Evolutionary conservation across 2,329 filamentous ascomycete genomes (phyloP), one percentile per base, ranked within the genome.

Genomic region (Exophiala alcalophila): DNA sequence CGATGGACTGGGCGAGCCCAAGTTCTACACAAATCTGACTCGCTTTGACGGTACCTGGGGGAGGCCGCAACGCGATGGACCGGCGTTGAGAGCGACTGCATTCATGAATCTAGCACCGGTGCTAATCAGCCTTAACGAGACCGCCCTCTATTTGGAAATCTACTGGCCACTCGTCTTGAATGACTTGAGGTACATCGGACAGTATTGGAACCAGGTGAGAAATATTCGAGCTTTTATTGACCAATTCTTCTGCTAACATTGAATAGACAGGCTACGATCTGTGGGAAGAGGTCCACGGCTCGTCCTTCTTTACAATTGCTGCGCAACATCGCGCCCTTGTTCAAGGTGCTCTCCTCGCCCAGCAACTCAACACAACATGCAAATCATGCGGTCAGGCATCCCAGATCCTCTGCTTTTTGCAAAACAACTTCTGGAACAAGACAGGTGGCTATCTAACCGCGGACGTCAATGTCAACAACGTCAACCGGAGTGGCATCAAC

Each of bases 81-180:
- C 61, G 9, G 57, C 61, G 8, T 50, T 65, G 28, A 56, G 62
- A 42, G 61, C 61, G 2, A 59, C 55, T 10, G 55, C 61, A 11
- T 57, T 65, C 50, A 63, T 63, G 50, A 45, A 51, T 26, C 36
- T 52, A 2, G 40, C 51, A 14, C 47, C 57, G 24, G 49, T 47
- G 9, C 40, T 54, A 7, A 50, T 49, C 37, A 40, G 44, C 9
- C 29, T 49, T 27, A 53, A 49, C 30, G 50, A 52, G 8, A 52
- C 54, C 8, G 68, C 68, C 2, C 76, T 73, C 0, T 81, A 75
- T 4, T 65, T 63, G 8, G 64, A 68, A 30, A 72, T 76, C 31
- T 68, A 85, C 32, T 89, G 84, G 84, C 85, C 85, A 4, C 70
- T 91, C 42, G 76, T 89, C 34, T 70, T 74, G 39, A 90, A 88